These are phyloP conservation scores for Claviceps pazoutovae DNA, from an alignment of 2,329 filamentous ascomycete genomes.

Conservation along the genomic window DNA sequence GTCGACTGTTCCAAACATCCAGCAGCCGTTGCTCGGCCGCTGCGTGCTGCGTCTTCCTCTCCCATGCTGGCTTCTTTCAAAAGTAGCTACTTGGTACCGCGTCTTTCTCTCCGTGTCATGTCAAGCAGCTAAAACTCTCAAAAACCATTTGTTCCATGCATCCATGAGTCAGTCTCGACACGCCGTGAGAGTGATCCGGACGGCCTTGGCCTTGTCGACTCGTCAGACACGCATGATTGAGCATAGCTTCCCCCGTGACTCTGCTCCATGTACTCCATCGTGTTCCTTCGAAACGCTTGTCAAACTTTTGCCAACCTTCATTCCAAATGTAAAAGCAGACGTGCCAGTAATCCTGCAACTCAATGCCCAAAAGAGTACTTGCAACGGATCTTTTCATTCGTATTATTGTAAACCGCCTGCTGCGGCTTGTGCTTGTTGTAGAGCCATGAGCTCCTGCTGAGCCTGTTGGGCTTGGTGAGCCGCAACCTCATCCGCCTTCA, in stretches of 20 bases:
- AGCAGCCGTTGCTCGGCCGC: background rate
- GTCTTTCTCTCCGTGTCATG: background rate
- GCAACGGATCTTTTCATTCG: background rate
- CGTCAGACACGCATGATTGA: background rate
- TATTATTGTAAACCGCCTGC: background rate
- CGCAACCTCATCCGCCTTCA: conserved; percentile 36
- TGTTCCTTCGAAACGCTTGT: conserved; percentile 2
- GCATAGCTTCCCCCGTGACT: background rate
- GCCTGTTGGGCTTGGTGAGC: conserved; percentile 11
- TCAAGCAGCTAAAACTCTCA: background rate
- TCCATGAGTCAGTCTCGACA: background rate
- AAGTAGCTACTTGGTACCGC: no score
- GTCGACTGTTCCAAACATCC: background rate
- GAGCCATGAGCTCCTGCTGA: conserved; percentile 13
- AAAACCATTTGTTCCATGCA: background rate
- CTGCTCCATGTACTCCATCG: background rate
- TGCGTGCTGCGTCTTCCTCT: background rate
- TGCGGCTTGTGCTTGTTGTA: conserved; percentile 12
- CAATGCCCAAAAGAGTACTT: background rate
- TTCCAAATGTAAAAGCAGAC: background rate
- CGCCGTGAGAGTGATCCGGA: background rate
- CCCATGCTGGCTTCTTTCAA: background rate
- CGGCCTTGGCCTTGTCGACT: no score
- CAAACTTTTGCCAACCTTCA: conserved; percentile 1
- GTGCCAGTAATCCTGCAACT: background rate